Conservation (phyloP, 23 red algal genomes). For the Gracilaria domingensis region DNA sequence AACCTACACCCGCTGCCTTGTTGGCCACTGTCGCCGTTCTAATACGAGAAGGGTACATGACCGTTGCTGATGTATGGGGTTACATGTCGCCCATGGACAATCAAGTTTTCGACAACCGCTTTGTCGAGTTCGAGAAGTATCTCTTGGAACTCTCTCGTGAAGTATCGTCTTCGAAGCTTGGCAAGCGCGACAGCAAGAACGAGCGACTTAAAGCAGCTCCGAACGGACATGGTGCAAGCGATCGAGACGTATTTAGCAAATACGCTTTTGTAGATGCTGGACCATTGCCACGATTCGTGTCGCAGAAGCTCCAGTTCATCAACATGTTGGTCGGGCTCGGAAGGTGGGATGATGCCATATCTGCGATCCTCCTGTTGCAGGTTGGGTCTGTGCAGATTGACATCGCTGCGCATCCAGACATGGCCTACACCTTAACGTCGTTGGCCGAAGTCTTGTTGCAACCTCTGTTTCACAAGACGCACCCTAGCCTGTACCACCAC, state of each 20-base stretch:
- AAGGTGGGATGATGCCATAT: slow-evolving; percentile 55
- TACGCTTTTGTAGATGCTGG: slow-evolving; percentile 37
- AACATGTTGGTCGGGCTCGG: slow-evolving; percentile 28
- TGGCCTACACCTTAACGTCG: slow-evolving; percentile 7
- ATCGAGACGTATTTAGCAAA: slow-evolving; percentile 43
- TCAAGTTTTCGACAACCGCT: slow-evolving; percentile 7
- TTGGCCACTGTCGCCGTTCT: slow-evolving; percentile 26
- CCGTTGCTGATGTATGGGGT: slow-evolving; percentile 52
- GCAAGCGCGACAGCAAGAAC: neutral
- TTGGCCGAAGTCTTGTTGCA: slow-evolving; percentile 47
- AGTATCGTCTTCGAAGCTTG: slow-evolving; percentile 18
- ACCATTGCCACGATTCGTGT: slow-evolving; percentile 24
- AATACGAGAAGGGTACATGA: slow-evolving; percentile 31
- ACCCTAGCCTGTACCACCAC: slow-evolving; percentile 26
- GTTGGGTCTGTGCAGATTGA: slow-evolving; percentile 48
- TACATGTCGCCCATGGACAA: slow-evolving; percentile 54
- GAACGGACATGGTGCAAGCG: slow-evolving; percentile 41
- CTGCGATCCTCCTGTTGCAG: slow-evolving; percentile 32
- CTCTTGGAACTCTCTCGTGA: slow-evolving; percentile 34
- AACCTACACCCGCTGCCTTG: neutral
- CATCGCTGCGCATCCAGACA: slow-evolving; percentile 54
- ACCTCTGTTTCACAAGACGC: slow-evolving; percentile 37
- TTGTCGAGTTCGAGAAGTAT: slow-evolving; percentile 41
- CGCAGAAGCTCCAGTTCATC: slow-evolving; percentile 63
- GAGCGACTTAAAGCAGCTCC: neutral